Conservation (phyloP, 352 stramenopile species). For the Halophytophthora polymorphica region DNA sequence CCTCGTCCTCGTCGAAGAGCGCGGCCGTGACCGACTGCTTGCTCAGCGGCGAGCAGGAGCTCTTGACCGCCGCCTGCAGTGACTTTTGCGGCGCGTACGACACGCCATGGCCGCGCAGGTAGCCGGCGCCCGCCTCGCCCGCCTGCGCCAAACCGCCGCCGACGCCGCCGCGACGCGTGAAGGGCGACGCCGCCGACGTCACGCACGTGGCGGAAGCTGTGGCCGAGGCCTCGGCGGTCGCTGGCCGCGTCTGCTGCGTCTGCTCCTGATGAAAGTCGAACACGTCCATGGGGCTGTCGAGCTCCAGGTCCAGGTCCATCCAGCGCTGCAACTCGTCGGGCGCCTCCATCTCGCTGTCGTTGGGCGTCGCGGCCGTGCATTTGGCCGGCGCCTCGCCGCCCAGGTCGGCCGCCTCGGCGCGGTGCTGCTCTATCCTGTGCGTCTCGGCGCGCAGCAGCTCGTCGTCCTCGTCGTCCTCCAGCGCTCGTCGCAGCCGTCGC, state of each 20-base stretch:
- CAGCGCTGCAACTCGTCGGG: constrained; percentile 59
- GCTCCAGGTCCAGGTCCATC: constrained; percentile 59
- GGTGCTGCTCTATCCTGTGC: constrained; percentile 1
- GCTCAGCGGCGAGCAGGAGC: constrained; percentile 19
- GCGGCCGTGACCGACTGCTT: constrained; percentile 52
- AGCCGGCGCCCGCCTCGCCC: constrained; percentile 8
- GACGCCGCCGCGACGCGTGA: constrained; percentile 25
- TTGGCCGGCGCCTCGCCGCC: not conserved
- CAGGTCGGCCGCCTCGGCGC: not conserved
- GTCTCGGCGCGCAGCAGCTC: not conserved
- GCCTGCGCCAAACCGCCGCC: too few relatives aligned
- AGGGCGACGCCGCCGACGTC: constrained; percentile 20
- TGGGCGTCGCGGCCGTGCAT: not conserved
- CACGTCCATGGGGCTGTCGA: constrained; percentile 59
- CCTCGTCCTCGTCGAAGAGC: constrained; percentile 50
- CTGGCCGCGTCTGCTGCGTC: constrained; percentile 11
- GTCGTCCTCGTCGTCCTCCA: constrained; percentile 21
- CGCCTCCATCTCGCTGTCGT: constrained; percentile 36
- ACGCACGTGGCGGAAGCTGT: constrained; percentile 7
- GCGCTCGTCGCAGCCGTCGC: constrained; percentile 16
- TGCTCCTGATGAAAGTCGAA: constrained; percentile 43
- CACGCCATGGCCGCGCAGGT: constrained; percentile 13
- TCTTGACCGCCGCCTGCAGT: constrained; percentile 12
- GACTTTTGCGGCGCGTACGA: constrained; percentile 13
- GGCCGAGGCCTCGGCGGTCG: not conserved